Conservation (phyloP, 257 asterid species). For the Ophiorrhiza pumila region DNA sequence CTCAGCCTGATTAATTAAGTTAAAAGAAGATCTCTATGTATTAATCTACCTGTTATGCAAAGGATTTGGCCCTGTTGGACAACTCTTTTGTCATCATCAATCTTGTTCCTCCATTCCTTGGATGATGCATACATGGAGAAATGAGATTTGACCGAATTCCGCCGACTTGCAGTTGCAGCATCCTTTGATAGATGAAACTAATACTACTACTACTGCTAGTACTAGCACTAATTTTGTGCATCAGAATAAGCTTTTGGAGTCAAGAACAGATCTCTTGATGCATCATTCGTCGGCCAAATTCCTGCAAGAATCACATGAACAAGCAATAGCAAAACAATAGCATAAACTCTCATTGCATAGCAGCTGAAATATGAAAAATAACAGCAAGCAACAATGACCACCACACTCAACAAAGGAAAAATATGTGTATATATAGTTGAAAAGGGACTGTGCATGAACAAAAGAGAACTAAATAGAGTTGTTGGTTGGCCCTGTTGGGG, state of each 20-base stretch:
- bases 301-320: slow-evolving; percentile 34
- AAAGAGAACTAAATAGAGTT: background rate
- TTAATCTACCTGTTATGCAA: slow-evolving; percentile 57
- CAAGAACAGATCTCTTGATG: slow-evolving; percentile 5
- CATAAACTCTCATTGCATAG: slow-evolving; percentile 10
- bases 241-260: background rate
- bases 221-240: background rate
- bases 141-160: slow-evolving; percentile 32
- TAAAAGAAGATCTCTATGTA: background rate
- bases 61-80: slow-evolving; percentile 75
- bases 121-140: slow-evolving; percentile 41
- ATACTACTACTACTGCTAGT: background rate
- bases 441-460: slow-evolving; percentile 18
- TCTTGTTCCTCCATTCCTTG: slow-evolving; percentile 15
- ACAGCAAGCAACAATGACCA: too few relatives aligned
- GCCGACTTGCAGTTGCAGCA: slow-evolving; percentile 14
- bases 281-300: slow-evolving; percentile 10
- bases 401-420: background rate
- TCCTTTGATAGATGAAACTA: background rate
- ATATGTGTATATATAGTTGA: background rate
- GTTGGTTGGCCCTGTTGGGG: slow-evolving; percentile 6
- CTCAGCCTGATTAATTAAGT: background rate
- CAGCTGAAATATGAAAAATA: background rate
- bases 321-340: slow-evolving; percentile 35
- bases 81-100: slow-evolving; percentile 36